phyloP scores from a whole-genome alignment of 495 filamentous ascomycete species.

The Astrothelium subdiscretum region DNA sequence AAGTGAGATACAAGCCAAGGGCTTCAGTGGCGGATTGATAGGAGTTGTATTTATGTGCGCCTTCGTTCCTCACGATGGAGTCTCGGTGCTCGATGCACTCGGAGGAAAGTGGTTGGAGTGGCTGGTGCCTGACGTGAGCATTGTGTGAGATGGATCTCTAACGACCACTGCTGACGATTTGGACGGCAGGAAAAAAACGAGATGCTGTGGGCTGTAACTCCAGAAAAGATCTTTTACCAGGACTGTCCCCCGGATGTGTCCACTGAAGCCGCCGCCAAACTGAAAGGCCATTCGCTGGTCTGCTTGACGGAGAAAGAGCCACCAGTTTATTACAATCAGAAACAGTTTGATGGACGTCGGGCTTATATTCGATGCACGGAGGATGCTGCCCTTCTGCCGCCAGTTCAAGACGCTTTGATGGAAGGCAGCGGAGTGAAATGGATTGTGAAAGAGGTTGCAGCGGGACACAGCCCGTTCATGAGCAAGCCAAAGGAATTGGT shows the following conservation, averaged over 20 bases:
- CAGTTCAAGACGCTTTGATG: slow-evolving; percentile 11
- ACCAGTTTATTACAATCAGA: slow-evolving; percentile 8
- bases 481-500: slow-evolving; percentile 8
- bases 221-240: slow-evolving; percentile 13
- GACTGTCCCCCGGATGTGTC: slow-evolving; percentile 6
- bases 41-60: not conserved
- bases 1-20: not conserved
- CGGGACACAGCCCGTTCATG: slow-evolving; percentile 14
- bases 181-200: slow-evolving; percentile 2
- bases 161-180: not conserved
- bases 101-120: not conserved
- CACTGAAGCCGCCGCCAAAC: slow-evolving; percentile 3
- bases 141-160: not conserved
- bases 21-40: not conserved
- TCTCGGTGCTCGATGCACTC: not conserved
- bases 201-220: slow-evolving; percentile 6
- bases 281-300: slow-evolving; percentile 11
- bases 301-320: slow-evolving; percentile 6
- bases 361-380: slow-evolving; percentile 7
- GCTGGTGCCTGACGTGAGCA: not conserved
- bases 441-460: slow-evolving; percentile 7
- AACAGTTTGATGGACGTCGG: slow-evolving; percentile 12
- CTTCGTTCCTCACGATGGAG: not conserved
- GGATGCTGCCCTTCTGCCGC: slow-evolving; percentile 9
- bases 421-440: slow-evolving; percentile 10